Evolutionary conservation across 2,329 filamentous ascomycete genomes (phyloP), one percentile per base, ranked within the genome.

Genomic region (Nigrospora sphaerica): DNA sequence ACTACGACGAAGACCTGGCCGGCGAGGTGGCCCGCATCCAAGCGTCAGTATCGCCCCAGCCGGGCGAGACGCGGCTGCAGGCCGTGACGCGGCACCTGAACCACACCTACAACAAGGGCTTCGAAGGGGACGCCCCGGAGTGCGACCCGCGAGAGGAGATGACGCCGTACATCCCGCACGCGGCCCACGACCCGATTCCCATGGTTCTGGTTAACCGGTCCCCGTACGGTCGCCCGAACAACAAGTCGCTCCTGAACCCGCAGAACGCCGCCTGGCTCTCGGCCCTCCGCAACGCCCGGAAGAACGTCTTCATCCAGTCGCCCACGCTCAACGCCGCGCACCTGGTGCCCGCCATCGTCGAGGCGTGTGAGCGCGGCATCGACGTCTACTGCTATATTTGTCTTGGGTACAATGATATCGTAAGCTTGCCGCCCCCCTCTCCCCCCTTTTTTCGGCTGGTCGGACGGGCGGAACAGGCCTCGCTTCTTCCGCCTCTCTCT

Each of bases 231-330:
- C 69, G 74, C 0, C 74, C 80, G 1, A 85, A 79, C 53, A 78
- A 84, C 46, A 68, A 71, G 16, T 80, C 75, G 16, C 67, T 81
- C 3, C 69, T 75, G 42, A 83, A 81, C 3, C 87, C 87, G 0
- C 87, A 92, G 55, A 90, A 92, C 55, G 83, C 82, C 42, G 83
- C 82, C 0, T 91, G 83, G 77, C 66, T 90, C 0, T 85, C 85
- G 0, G 76, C 83, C 1, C 72, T 91, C 9, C 73, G 80, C 1
- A 77, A 89, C 54, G 85, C 86, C 0, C 63, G 71, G 45, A 66
- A 67, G 12, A 73, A 67, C 28, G 75, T 91, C n/a, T 88, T 91
- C 56, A 89, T 92, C 48, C 85, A 91, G 61, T 83, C 85, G 0
- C 87, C 87, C 0, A 85, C 88, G 18, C 72, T 92, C 34, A 92